Base-by-base conservation (phyloP, 1,284 basidiomycete genomes). In the Termitomyces sp. region DNA sequence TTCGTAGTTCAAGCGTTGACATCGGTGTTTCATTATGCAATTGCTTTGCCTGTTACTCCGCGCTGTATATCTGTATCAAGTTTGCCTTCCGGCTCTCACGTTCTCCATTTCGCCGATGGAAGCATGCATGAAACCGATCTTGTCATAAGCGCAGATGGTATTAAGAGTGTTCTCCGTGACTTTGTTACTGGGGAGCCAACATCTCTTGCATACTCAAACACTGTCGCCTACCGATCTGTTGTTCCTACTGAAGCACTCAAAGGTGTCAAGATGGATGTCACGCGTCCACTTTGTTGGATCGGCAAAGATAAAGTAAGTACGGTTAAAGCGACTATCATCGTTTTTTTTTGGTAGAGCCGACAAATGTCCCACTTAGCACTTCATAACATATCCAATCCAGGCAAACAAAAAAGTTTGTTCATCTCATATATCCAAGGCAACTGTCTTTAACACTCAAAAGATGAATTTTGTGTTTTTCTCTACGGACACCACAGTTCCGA, bases 331-430 rank as follows among this genome's bases (percentile, higher is more conserved):
- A 18, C 3, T 3, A 16, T 21, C 4, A 11, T 28, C 14, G 13
- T 4, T 8, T 3, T 9, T 14, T 14, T 2, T 30, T 33, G n/a
- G 16, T n/a, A 49, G 19, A 16, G 11, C 5, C 44, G 26, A 3
- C 33, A 42, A 24, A 35, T 26, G 14, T 31, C 42, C 10, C 5
- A 16, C 35, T 9, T 46, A 83, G 78, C 83, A 85, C 61, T 64
- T 83, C 31, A 77, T 83, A 46, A 73, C 75, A 3, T 82, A 80
- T 61, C 78, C 80, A 0, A 79, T 86, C 52, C 70, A 75, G 59
- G 66, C 66, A 8, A 66, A 69, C n/a, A 63, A 66, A 46, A 64
- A 72, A n/a, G 78, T 79, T 50, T 49, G 70, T 26, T 46, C 7
- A 48, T 8, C 50, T 18, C 30, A 42, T 24, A 45, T 28, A 1